Evolutionary conservation across 2,329 filamentous ascomycete species (phyloP), one percentile per base, ranked within the genome.

Genomic region (Apiospora saccharicola): DNA sequence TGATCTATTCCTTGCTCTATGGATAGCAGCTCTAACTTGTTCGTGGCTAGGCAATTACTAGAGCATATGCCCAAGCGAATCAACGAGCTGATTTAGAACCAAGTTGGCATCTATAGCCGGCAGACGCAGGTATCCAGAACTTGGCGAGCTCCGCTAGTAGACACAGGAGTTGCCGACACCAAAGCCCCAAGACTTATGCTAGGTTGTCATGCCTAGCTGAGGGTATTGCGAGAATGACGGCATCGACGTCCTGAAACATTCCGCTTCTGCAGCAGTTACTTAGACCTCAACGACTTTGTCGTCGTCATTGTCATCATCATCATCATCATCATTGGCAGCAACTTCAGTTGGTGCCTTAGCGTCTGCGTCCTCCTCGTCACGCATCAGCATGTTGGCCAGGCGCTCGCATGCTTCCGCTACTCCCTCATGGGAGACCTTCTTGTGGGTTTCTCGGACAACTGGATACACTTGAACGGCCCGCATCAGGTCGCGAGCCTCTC

Each of bases 381-480:
- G 87, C 90, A 95, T 94, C 73, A 98, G 81, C 8, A 98, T 91
- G 80, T 99, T 94, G 67, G 99, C 96, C 70, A 98, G 80, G 72
- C 96, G 88, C 81, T 98, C 96, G 78, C 94, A 97, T 0, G 91
- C 93, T 77, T 98, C 95, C 75, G 89, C 88, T 2, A 98, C 94
- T 22, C 87, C 91, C 67, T 97, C 94, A 78, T 98, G 87, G 30
- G 95, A 87, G 5, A 95, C 90, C 30, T 91, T 89, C 74, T 92
- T 78, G 85, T 99, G 96, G 44, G 93, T 92, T 82, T 98, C 96
- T 70, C 96, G 88, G 26, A 98, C 86, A 67, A 98, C 91, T 0
- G 95, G 94, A 81, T 99, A 99, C 0, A 98, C 93, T 77, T 94
- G 94, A 67, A 96, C 86, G 24, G 88, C 85, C 24, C 95, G 88